Base-by-base conservation (phyloP, 306 rosid species). In the Glycyrrhiza uralensis region DNA sequence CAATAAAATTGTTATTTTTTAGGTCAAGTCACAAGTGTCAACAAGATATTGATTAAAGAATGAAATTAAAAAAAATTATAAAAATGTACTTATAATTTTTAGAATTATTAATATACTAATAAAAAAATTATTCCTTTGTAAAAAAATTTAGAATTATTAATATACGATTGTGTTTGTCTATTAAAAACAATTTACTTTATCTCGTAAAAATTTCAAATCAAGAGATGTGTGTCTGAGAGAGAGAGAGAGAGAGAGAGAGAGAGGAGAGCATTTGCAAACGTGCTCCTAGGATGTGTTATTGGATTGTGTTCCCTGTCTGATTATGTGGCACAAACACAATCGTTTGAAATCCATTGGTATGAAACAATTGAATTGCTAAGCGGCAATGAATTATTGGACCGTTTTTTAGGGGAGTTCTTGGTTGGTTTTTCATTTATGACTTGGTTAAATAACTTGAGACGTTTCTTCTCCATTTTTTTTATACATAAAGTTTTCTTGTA, bases 201-300 rank as follows among this genome's bases (percentile, higher is more conserved):
- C 29, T 26, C 2, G 29, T 26, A n/a, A 26, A 26, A 26, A 26
- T 33, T 33, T 1, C 1, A 33, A 7, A 33, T 33, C 2, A 33
- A 33, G 7, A 6, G 39, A 5, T n/a, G n/a, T n/a, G n/a, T n/a
- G n/a, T n/a, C n/a, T 33, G 7, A 49, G 56, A 49, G 15, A 49
- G 4, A 49, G 19, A 0, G 56, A 19, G 7, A n/a, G 33, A 8
- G 18, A 8, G 33, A 9, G 33, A 17, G 24, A 23, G 12, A n/a
- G 26, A 17, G 28, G 54, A 44, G 80, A 63, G 66, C 75, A 83
- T 83, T 42, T 64, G 39, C 36, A 22, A 62, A 22, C 32, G 26
- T 45, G 7, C n/a, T n/a, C n/a, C n/a, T n/a, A n/a, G 58, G 65
- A 47, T 44, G 49, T 35, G 35, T 30, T 29, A 62, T 61, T 50